Percentiles rank a stretch among this genome's conserved stretches.
Conservation (phyloP, 1,284 basidiomycete species). For the Fistulinella staudtii region DNA sequence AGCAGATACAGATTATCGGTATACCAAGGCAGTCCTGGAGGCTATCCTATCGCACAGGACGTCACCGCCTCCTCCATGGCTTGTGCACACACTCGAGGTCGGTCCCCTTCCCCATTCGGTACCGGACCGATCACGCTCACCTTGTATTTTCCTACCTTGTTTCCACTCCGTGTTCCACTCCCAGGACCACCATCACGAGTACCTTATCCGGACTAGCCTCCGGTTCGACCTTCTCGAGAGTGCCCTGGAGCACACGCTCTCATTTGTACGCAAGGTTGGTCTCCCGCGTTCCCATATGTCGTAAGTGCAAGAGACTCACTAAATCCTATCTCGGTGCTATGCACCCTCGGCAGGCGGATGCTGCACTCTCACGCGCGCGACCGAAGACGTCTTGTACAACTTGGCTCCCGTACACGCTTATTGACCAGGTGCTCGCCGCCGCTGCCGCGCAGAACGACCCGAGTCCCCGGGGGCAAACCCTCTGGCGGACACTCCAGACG, state of each 20-base stretch:
- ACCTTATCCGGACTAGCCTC: constrained; percentile 71
- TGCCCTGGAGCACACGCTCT: constrained; percentile 70
- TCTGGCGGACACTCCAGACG: constrained; percentile 49
- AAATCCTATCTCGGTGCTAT: too few species aligned
- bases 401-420: constrained; percentile 81
- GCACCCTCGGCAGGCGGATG: constrained; percentile 65
- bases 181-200: constrained; percentile 72
- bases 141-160: neutral
- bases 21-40: constrained; percentile 75
- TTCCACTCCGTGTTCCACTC: neutral
- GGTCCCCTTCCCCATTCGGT: constrained; percentile 16
- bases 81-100: constrained; percentile 71
- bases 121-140: constrained; percentile 13
- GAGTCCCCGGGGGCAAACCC: constrained; percentile 38
- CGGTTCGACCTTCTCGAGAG: constrained; percentile 77
- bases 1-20: constrained; percentile 67
- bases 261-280: constrained; percentile 65
- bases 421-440: constrained; percentile 81
- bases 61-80: constrained; percentile 77
- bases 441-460: constrained; percentile 53
- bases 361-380: constrained; percentile 51
- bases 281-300: too few species aligned
- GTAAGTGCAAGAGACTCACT: too few species aligned
- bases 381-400: constrained; percentile 58
- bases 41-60: constrained; percentile 61